Base-by-base conservation (phyloP, 352 stramenopile species). In the Pythium phragmiticola region DNA sequence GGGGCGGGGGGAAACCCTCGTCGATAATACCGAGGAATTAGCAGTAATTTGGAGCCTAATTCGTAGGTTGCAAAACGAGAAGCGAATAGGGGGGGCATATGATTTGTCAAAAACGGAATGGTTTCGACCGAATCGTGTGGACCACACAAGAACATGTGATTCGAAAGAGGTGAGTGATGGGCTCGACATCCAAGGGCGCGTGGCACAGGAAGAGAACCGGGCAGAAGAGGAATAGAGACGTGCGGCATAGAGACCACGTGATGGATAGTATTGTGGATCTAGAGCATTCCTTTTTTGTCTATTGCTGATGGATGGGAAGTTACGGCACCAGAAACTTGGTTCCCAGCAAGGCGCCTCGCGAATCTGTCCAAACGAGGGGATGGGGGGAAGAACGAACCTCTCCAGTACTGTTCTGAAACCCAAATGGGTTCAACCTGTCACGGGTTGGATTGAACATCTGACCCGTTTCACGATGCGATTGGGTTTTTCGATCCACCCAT, bases 371-470 rank as follows among this genome's bases (percentile, higher is more conserved):
- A 51, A 7, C n/a, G 12, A 23, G 37, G 37, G 14, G 52, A 59
- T 36, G 34, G 13, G 49, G 33, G 19, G 42, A 59, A 17, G 19
- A 23, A 4, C 54, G 26, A 21, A 39, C 13, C 26, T 26, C 14
- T 23, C 5, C n/a, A 33, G 17, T 46, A 23, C 28, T 56, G 13
- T 42, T 42, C 49, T 43, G 28, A 42, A 42, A 56, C 49, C 49
- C 49, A 61, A 61, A 61, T 61, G 55, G 55, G 55, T 61, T 61
- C 55, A 61, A 53, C 55, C 55, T 50, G 55, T 61, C 55, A 61
- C 55, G 55, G 55, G 55, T 41, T 42, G 42, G 45, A 42, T 50
- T 58, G 34, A 43, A 56, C 49, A 43, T 56, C 6, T 43, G 33
- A 39, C 49, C 49, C 28, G 49, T 43, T 43, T 42, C 37, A 42